Evolutionary conservation across 352 stramenopile species (phyloP).

Genomic region (Phytopythium vexans): DNA sequence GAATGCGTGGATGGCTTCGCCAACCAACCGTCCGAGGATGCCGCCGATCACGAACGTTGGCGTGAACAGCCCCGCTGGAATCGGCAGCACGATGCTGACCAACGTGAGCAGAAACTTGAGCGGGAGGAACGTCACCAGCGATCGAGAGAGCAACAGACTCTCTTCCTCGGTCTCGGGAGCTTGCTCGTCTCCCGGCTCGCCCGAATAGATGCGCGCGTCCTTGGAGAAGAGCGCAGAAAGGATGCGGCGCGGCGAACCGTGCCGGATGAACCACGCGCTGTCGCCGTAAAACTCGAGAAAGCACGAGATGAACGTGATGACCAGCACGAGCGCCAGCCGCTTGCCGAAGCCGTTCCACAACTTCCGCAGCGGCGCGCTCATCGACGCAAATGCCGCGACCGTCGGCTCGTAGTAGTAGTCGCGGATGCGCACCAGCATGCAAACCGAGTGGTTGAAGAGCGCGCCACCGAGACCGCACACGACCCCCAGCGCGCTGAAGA

Average conservation of each 20-base stretch:
- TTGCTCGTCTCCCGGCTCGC: conserved; percentile 1
- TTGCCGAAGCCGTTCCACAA: conserved; percentile 58
- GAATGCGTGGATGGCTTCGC: conserved; percentile 68
- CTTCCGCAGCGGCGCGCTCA: conserved; percentile 1
- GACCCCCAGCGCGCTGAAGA: conserved; percentile 67
- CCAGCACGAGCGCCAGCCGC: conserved; percentile 47
- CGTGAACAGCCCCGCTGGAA: conserved; percentile 78
- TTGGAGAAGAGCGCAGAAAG: conserved; percentile 65
- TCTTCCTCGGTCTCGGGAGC: conserved; percentile 17
- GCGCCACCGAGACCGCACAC: conserved; percentile 67
- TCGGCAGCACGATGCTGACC: conserved; percentile 69
- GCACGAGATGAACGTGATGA: conserved; percentile 63
- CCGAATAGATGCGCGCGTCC: conserved; percentile 46
- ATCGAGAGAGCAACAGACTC: conserved; percentile 67
- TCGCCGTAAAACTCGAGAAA: conserved; percentile 79
- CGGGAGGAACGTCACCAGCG: conserved; percentile 69
- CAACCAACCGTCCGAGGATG: conserved; percentile 79
- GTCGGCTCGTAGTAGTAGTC: conserved; percentile 42
- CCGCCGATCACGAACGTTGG: conserved; percentile 84
- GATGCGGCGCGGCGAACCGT: conserved; percentile 64
- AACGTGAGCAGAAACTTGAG: conserved; percentile 79
- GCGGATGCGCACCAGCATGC: conserved; percentile 51
- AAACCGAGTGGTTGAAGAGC: conserved; percentile 69
- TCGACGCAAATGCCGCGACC: conserved; percentile 10
- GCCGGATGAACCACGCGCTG: conserved; percentile 74